Base-by-base conservation (phyloP, 73 alveolate species). In the Paramecium primaurelia region DNA sequence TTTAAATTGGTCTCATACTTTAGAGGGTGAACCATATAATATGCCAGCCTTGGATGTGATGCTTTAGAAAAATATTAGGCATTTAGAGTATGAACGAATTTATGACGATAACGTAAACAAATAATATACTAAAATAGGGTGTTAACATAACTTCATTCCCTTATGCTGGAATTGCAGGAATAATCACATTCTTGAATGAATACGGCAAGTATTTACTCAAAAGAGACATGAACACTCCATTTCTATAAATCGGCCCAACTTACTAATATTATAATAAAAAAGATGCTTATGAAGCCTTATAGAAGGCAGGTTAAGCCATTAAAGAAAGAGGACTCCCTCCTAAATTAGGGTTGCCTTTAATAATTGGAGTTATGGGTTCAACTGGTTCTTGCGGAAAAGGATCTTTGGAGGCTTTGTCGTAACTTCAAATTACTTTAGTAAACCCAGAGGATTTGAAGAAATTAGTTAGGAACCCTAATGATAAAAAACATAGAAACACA, bases 161-260 rank as follows among this genome's bases (percentile, higher is more conserved):
- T n/a, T n/a, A n/a, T n/a, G n/a, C 98, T 9, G 99, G 99, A 18
- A 93, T 91, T 4, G 97, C 98, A 16, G 99, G 98, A 25, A 88
- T 92, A 28, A 71, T 96, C 42, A 97, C 96, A 71, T 96, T 96
- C 68, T 49, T 96, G 86, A 92, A 97, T 77, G 99, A 97, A 1
- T 86, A 95, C 6, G 99, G 99, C 16, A 95, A 96, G 44, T 95
- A 71, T 80, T 49, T 96, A 44, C 93, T 96, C 20, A 88, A 88
- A 51, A 92, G 93, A 77, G 89, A 92, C 25, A 38, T 94, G 47
- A 28, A 83, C n/a, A 92, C 97, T 59, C 97, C 97, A 25, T 96
- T 96, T 71, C 58, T 96, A 47, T 83, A 86, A 60, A 51, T 92
- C 9, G 96, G 98, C 26, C 75, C 95, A 40, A 77, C 97, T 12